Evolutionary conservation across 805 yeast genomes (phyloP).

Genomic region (Saturnispora dispora): DNA sequence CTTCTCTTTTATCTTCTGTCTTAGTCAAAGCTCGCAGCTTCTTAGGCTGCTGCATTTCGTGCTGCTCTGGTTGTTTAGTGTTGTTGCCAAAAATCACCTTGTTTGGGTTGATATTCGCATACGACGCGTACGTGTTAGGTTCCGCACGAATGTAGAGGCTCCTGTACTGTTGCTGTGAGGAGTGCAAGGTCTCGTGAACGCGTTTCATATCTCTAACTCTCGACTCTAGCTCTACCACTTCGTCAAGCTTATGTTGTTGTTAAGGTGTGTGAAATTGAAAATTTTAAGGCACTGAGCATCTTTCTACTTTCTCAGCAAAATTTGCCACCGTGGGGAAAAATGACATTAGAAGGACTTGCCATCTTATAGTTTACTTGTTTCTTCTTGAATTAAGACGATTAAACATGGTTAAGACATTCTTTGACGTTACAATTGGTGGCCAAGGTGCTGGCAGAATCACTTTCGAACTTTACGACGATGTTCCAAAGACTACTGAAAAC

Average conservation of each 20-base stretch:
- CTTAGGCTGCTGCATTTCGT: background rate
- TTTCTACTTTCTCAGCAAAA: background rate
- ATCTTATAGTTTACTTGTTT: background rate
- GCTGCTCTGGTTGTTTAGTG: background rate
- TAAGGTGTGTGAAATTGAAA: background rate
- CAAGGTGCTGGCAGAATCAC: conserved; percentile 46
- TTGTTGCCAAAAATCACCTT: background rate
- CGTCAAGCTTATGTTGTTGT: background rate
- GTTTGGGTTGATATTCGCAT: background rate
- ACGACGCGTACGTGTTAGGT: background rate
- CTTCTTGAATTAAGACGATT: background rate
- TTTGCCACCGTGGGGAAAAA: background rate
- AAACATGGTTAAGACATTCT: conserved; percentile 33
- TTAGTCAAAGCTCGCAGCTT: background rate
- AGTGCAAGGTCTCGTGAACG: background rate
- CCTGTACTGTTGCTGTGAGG: background rate
- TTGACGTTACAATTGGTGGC: conserved; percentile 31
- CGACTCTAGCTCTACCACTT: background rate
- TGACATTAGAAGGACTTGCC: background rate
- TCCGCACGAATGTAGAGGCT: background rate
- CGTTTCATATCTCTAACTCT: background rate
- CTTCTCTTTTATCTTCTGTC: background rate
- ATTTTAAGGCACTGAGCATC: background rate
- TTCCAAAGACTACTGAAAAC: conserved; percentile 77
- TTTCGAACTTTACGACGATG: conserved; percentile 85